Conservation (phyloP, 371 early-diverging fungal genomes). For the Mortierella sp. region DNA sequence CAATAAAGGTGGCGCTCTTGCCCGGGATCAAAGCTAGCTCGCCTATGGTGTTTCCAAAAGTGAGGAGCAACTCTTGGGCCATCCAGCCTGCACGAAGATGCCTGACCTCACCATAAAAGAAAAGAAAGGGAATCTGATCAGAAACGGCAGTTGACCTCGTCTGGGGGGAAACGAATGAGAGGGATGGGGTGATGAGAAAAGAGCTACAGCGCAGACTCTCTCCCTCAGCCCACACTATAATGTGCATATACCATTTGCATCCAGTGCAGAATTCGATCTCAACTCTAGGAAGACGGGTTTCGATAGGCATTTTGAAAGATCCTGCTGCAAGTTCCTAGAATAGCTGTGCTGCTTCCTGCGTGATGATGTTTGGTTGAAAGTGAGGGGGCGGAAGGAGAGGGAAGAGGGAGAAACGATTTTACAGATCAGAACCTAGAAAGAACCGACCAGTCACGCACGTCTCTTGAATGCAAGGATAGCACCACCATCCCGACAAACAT, state of each 20-base stretch:
- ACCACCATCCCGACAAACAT: too few species aligned
- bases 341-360: too few species aligned
- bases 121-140: background rate
- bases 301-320: slow-evolving; percentile 23
- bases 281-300: slow-evolving; percentile 55
- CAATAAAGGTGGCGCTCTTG: slow-evolving; percentile 66
- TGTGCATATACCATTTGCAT: slow-evolving; percentile 57
- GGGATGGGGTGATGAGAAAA: background rate
- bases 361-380: background rate
- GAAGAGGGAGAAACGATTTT: background rate
- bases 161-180: background rate
- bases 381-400: background rate
- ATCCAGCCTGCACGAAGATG: slow-evolving; percentile 73
- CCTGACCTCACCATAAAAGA: slow-evolving; percentile 33
- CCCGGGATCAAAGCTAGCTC: slow-evolving; percentile 76
- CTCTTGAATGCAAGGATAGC: too few species aligned
- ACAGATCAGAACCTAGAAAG: too few species aligned
- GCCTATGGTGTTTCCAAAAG: slow-evolving; percentile 70
- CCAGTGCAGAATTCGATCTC: slow-evolving; percentile 66
- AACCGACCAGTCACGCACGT: too few species aligned
- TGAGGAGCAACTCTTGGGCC: slow-evolving; percentile 76
- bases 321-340: background rate
- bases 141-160: background rate
- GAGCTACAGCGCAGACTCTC: background rate
- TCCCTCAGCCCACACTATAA: background rate